Evolutionary conservation across 768 basidiomycete species (phyloP), one percentile per base, ranked within the genome.

Genomic region (Coprinopsis cinerea): DNA sequence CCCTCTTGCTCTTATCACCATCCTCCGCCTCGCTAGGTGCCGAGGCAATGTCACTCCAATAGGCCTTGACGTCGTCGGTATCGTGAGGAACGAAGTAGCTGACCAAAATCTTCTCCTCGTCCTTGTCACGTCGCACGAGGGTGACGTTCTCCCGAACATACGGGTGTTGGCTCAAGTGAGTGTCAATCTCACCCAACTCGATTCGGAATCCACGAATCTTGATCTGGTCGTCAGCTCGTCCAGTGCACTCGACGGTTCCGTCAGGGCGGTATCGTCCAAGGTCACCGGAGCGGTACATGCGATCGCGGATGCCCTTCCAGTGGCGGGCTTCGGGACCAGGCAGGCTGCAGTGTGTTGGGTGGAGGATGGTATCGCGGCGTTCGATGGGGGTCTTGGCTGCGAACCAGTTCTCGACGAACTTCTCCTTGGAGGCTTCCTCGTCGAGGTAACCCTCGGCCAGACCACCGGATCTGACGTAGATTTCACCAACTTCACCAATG

Each of bases 191-290:
- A 17, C 51, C 94, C 5, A 98, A 78, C 64, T 99, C 96, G 60
- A 99, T 98, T 22, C 96, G 78, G 83, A 99, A 99, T 1, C 96
- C 96, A 48, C 96, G 88, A 66, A 99, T 98, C 72, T 99, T 98
- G 70, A 99, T 91, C 63, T 99, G 96, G 62, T 98, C 95, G 63
- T 99, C 96, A 1, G 95, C 94, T 18, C 96, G 82, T 17, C 96
- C 96, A 0, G 90, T 93, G 63, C 96, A 98, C 65, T 99, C 96
- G 10, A 99, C 96, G 26, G 79, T 82, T 3, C 96, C 96, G 63
- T 88, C 79, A 1, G 96, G 90, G 26, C 87, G 72, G 66, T 99
- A 99, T 4, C 96, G 83, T 2, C 96, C 96, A 3, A 99, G 77
- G 67, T 99, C 96, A 18, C 96, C 96, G 24, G 92, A 92, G 55